Evolutionary conservation across 2,329 filamentous ascomycete genomes (phyloP).

Genomic region (Hirsutella thompsonii): DNA sequence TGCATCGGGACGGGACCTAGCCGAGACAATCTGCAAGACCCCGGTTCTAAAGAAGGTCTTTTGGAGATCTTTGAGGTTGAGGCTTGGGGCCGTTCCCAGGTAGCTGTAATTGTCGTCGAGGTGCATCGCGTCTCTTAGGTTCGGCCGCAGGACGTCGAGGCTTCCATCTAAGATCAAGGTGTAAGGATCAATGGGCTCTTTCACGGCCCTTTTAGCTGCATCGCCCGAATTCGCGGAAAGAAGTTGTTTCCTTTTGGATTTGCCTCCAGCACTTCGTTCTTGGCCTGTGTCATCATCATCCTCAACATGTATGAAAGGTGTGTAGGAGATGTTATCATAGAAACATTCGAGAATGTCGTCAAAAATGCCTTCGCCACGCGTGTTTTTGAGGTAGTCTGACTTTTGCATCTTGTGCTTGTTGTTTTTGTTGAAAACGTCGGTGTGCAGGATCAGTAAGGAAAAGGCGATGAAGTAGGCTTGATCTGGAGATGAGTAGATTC

Average conservation of each 20-base stretch:
- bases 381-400: slow-evolving; percentile 88
- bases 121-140: slow-evolving; percentile 81
- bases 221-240: slow-evolving; percentile 47
- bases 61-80: slow-evolving; percentile 74
- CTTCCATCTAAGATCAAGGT: slow-evolving; percentile 85
- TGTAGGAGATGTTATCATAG: slow-evolving; percentile 98
- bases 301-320: slow-evolving; percentile 94
- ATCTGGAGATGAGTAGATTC: slow-evolving; percentile 80
- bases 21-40: slow-evolving; percentile 87
- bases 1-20: slow-evolving; percentile 82
- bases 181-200: slow-evolving; percentile 90
- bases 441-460: slow-evolving; percentile 89
- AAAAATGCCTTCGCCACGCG: slow-evolving; percentile 79
- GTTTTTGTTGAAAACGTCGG: slow-evolving; percentile 99
- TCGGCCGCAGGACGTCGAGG: slow-evolving; percentile 69
- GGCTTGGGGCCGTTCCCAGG: slow-evolving; percentile 57
- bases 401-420: slow-evolving; percentile 99
- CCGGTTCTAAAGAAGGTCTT: slow-evolving; percentile 85
- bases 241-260: slow-evolving; percentile 56
- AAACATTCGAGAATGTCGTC: slow-evolving; percentile 91
- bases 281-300: slow-evolving; percentile 74
- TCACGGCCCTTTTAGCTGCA: slow-evolving; percentile 46
- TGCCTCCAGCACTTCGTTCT: slow-evolving; percentile 58
- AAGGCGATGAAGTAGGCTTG: slow-evolving; percentile 99
- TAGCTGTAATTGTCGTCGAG: slow-evolving; percentile 89